A percentile compares a stretch with the other conserved stretches of the same genome.
These are phyloP conservation scores for Trypanosoma avium DNA, from an alignment of 208 protist genomes.

Conservation along the genomic window DNA sequence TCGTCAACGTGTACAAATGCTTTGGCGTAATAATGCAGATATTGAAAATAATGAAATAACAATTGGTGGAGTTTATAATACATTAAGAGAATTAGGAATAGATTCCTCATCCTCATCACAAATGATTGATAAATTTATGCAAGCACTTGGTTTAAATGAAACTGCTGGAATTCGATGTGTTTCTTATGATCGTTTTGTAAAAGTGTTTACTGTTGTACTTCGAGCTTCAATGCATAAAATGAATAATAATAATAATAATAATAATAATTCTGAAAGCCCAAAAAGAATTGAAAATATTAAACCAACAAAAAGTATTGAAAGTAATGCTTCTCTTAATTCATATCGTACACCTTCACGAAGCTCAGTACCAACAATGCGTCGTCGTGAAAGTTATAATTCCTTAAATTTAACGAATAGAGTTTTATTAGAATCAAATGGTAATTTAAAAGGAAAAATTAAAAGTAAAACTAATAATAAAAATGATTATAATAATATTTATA, in stretches of 20 bases:
- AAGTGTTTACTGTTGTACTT: constrained; percentile 48
- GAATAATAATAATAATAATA: neutral
- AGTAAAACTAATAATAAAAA: neutral
- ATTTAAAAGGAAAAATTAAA: neutral
- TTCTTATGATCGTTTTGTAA: constrained; percentile 37
- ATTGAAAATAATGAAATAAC: constrained; percentile 29
- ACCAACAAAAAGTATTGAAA: too few species aligned
- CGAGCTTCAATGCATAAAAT: constrained; percentile 19
- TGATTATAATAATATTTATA: neutral
- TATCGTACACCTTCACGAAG: constrained; percentile 22
- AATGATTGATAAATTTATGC: constrained; percentile 42
- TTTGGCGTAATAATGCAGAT: constrained; percentile 19
- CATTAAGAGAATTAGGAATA: constrained; percentile 23
- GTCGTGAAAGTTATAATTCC: neutral
- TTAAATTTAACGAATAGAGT: too few species aligned
- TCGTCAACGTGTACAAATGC: constrained; percentile 19
- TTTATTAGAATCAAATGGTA: too few species aligned
- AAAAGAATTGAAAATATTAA: neutral
- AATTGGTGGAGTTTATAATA: constrained; percentile 24
- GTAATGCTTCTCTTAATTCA: neutral
- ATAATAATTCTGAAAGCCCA: neutral
- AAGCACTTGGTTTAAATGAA: constrained; percentile 28
- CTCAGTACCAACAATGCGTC: constrained; percentile 21
- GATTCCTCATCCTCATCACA: neutral
- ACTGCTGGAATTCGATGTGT: constrained; percentile 15